phyloP scores from a whole-genome alignment of 1,284 basidiomycete genomes.

The Marasmius oreades region DNA sequence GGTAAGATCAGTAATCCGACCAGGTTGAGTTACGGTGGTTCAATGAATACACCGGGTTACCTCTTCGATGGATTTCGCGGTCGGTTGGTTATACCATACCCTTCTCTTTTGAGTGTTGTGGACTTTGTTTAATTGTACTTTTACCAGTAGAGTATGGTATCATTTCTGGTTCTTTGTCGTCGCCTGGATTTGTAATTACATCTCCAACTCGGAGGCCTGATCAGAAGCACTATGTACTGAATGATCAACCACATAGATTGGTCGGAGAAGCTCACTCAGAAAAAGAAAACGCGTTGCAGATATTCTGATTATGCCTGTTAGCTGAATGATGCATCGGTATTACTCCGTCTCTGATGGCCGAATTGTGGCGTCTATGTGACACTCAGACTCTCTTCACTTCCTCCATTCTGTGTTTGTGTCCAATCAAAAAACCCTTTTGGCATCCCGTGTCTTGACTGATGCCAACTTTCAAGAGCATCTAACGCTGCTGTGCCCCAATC shows the following conservation, averaged over 20 bases:
- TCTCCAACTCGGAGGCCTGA: no score
- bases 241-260: no score
- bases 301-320: no score
- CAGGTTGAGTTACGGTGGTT: not conserved
- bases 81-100: not conserved
- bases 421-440: conserved; percentile 36
- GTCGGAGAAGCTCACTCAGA: no score
- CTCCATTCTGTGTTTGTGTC: conserved; percentile 34
- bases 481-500: conserved; percentile 80
- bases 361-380: not conserved
- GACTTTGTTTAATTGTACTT: not conserved
- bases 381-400: not conserved
- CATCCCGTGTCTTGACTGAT: conserved; percentile 22
- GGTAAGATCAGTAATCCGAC: not conserved
- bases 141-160: not conserved
- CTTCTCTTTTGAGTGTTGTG: not conserved
- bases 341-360: no score
- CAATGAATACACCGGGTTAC: not conserved
- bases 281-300: no score
- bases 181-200: no score
- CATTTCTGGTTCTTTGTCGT: no score
- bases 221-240: no score
- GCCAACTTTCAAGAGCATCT: conserved; percentile 65
- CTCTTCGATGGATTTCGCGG: not conserved
- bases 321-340: no score